A percentile compares a stretch with the other conserved stretches of the same genome.
These are phyloP conservation scores for Neoascochyta sp. DNA, from an alignment of 2,329 filamentous ascomycete species.

Conservation along the genomic window DNA sequence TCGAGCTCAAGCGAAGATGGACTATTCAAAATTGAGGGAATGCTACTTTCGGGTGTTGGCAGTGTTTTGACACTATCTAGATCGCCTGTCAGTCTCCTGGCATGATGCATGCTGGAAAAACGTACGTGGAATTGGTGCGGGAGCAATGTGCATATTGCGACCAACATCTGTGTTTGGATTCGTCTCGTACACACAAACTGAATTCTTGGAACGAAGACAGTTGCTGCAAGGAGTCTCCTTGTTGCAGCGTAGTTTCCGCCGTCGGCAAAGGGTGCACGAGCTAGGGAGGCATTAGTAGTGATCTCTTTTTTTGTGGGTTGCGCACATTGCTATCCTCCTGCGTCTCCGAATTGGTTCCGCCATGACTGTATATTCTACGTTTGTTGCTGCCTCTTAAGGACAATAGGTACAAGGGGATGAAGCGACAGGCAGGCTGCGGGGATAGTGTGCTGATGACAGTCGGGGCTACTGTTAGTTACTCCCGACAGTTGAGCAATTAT, in stretches of 20 bases:
- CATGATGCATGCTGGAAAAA: no score
- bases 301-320: not conserved
- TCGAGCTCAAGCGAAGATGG: constrained; percentile 35
- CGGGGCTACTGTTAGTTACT: not conserved
- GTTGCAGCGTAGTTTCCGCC: constrained; percentile 61
- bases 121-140: no score
- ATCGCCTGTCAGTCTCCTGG: no score
- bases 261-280: constrained; percentile 56
- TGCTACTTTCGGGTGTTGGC: constrained; percentile 1
- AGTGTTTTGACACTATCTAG: not conserved
- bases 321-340: constrained; percentile 46
- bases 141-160: constrained; percentile 11
- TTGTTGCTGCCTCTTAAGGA: no score
- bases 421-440: no score
- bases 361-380: constrained; percentile 3
- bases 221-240: constrained; percentile 57
- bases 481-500: constrained; percentile 1
- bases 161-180: constrained; percentile 1
- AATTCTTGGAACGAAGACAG: constrained; percentile 55
- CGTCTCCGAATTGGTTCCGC: constrained; percentile 30
- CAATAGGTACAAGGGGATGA: no score
- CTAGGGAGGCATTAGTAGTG: constrained; percentile 30
- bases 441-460: not conserved
- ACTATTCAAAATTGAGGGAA: constrained; percentile 15
- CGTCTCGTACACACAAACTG: constrained; percentile 52